Evolutionary conservation across 2,329 filamentous ascomycete genomes (phyloP).

Genomic region (Neodidymelliopsis sp.): DNA sequence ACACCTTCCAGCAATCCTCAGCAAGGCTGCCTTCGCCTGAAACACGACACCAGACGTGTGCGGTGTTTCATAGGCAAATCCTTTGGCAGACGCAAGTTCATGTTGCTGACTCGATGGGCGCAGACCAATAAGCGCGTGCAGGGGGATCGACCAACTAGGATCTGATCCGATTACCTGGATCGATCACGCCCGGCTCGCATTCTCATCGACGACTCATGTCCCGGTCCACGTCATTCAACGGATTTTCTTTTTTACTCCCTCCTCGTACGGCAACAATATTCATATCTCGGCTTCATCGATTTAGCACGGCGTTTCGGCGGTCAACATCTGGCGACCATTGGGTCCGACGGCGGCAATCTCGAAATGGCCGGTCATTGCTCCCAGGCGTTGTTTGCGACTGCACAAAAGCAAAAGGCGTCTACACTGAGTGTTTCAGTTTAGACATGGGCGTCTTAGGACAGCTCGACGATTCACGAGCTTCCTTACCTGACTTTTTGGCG

Average conservation of each 20-base stretch:
- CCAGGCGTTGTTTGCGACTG: conserved; percentile 28
- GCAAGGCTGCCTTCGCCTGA: conserved; percentile 18
- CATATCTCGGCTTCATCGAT: conserved; percentile 33
- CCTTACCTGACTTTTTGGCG: neutral
- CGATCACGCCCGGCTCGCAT: conserved; percentile 21
- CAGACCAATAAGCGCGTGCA: conserved; percentile 32
- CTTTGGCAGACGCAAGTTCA: conserved; percentile 25
- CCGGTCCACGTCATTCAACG: conserved; percentile 17
- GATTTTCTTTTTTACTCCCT: conserved; percentile 19
- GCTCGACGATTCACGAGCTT: conserved; percentile 25
- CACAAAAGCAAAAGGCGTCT: conserved; percentile 44
- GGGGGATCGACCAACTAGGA: conserved; percentile 36
- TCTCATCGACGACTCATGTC: conserved; percentile 23
- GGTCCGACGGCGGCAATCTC: conserved; percentile 32
- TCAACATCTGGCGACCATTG: conserved; percentile 27
- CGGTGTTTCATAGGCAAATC: conserved; percentile 20
- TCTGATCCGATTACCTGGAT: conserved; percentile 19
- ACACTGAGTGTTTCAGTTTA: conserved; percentile 41
- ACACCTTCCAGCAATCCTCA: neutral
- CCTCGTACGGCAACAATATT: conserved; percentile 20
- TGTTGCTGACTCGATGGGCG: conserved; percentile 34
- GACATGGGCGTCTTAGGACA: conserved; percentile 33
- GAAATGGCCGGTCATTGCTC: conserved; percentile 31
- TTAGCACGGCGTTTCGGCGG: conserved; percentile 49
- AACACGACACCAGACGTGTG: conserved; percentile 2